phyloP scores from a whole-genome alignment of 2,329 filamentous ascomycete species.

The Nothophoma quercina region DNA sequence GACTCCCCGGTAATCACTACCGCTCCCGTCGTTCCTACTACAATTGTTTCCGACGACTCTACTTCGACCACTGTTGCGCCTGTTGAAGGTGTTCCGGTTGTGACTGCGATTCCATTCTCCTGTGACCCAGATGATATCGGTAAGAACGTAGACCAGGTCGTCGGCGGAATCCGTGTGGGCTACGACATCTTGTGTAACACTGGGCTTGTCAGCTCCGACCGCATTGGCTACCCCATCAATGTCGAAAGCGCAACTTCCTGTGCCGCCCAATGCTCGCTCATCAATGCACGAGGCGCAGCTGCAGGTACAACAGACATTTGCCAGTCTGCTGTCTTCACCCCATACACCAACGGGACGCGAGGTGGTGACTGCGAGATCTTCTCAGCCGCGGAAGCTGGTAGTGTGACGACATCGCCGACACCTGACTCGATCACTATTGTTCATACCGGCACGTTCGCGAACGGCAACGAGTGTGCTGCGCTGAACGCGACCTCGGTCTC shows the following conservation, averaged over 20 bases:
- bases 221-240: slow-evolving; percentile 22
- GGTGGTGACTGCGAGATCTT: slow-evolving; percentile 31
- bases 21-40: slow-evolving; percentile 1
- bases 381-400: slow-evolving; percentile 20
- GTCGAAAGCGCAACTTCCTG: slow-evolving; percentile 35
- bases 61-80: slow-evolving; percentile 4
- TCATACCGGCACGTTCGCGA: slow-evolving; percentile 30
- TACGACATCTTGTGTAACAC: slow-evolving; percentile 41
- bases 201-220: slow-evolving; percentile 27
- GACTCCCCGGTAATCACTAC: slow-evolving; percentile 1
- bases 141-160: slow-evolving; percentile 33
- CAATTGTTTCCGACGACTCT: not conserved
- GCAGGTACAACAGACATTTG: slow-evolving; percentile 31
- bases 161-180: slow-evolving; percentile 33
- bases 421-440: slow-evolving; percentile 32
- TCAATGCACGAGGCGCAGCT: slow-evolving; percentile 33
- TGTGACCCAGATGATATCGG: slow-evolving; percentile 29
- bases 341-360: slow-evolving; percentile 21
- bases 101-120: slow-evolving; percentile 35
- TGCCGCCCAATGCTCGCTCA: slow-evolving; percentile 38
- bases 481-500: slow-evolving; percentile 12
- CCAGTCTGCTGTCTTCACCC: slow-evolving; percentile 31
- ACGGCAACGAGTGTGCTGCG: slow-evolving; percentile 30
- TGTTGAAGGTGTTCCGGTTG: slow-evolving; percentile 19
- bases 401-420: slow-evolving; percentile 11